Base-by-base conservation (phyloP, 371 early-diverging fungal genomes). In the Funneliformis caledonium region DNA sequence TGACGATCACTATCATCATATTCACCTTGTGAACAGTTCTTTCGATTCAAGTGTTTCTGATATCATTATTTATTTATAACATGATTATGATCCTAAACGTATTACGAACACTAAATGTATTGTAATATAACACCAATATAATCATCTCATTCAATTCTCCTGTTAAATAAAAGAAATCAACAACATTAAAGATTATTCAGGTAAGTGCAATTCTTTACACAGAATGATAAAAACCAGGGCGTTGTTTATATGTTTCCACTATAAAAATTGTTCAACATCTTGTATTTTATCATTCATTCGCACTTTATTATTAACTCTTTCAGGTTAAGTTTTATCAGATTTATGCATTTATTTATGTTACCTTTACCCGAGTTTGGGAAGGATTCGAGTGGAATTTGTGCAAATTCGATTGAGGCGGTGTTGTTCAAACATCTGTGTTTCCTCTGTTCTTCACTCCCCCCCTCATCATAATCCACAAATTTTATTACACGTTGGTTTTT, bases 271-370 rank as follows among this genome's bases (percentile, higher is more conserved):
- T 33, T 4, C 14, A 64, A 26, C 2, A 43, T 45, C 9, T 22
- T 9, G 9, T 33, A 33, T 67, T 67, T 67, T 67, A 37, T 67
- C 5, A 37, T 67, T 67, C 42, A 10, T 67, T 22, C 19, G 33
- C 43, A 19, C 9, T 16, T 69, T 69, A 43, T 68, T 69, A 69
- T 69, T 69, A 69, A n/a, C 43, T 69, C 43, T 45, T 47, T 43
- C 43, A 45, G 37, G 69, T 33, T 43, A 69, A 69, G 69, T 47
- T 69, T 69, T 16, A 8, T 31, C 37, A n/a, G 37, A 69, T 69
- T 69, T 69, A 69, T 69, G 33, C 37, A 69, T 43, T 43, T 69
- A 69, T 69, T 69, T 69, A 69, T 19, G 69, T 69, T 69, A 69
- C 69, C 43, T 69, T 43, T 69, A 4, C 43, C 69, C 43, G 19